These are phyloP conservation scores for Botrytis squamosa DNA, from an alignment of 2,329 filamentous ascomycete species.

Conservation along the genomic window DNA sequence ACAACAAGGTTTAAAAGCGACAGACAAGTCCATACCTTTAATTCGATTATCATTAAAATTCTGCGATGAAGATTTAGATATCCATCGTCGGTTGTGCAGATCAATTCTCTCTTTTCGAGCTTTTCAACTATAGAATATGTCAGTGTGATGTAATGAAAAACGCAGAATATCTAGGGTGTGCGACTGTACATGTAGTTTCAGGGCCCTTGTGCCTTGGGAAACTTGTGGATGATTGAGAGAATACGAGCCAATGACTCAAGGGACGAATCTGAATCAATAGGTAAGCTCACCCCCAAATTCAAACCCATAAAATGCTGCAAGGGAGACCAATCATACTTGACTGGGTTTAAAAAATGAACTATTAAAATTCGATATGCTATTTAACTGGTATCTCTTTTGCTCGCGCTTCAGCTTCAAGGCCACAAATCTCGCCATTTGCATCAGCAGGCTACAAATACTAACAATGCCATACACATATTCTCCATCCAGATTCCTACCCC, in stretches of 20 bases:
- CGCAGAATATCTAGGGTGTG: neutral
- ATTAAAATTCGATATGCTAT: neutral
- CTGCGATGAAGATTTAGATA: neutral
- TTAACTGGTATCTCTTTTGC: constrained; percentile 9
- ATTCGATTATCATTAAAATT: neutral
- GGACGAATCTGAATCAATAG: neutral
- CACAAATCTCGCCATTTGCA: neutral
- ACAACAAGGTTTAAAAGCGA: neutral
- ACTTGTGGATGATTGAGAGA: neutral
- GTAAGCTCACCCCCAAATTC: neutral
- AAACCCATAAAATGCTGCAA: neutral
- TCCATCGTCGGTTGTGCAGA: neutral
- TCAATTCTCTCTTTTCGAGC: neutral
- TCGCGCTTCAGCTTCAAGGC: neutral
- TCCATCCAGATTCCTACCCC: neutral
- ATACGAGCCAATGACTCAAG: neutral
- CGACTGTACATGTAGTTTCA: neutral
- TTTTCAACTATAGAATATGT: neutral
- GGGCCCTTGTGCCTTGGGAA: neutral
- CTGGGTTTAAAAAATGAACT: neutral
- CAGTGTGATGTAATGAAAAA: neutral
- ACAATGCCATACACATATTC: neutral
- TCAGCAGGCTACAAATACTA: neutral
- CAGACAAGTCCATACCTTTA: neutral
- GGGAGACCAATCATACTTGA: neutral